A percentile compares a stretch with the other conserved stretches of the same genome.
phyloP scores from a whole-genome alignment of 2,329 filamentous ascomycete species.

The Colletotrichum paranaense region DNA sequence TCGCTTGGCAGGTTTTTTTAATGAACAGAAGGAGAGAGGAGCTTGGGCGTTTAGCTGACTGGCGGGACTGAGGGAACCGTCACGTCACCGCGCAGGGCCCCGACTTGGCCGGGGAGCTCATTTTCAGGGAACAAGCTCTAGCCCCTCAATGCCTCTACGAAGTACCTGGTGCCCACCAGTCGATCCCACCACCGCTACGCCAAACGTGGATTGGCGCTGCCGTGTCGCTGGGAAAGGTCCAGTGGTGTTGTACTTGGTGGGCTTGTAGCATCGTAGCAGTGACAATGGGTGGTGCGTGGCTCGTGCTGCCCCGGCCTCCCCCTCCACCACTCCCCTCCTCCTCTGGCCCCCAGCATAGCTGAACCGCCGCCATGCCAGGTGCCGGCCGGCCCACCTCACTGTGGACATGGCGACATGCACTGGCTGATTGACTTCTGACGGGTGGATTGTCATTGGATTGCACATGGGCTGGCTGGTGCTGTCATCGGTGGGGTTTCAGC shows the following conservation, averaged over 20 bases:
- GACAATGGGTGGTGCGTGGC: neutral
- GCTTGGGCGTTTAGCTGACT: constrained; percentile 21
- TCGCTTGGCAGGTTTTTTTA: constrained; percentile 35
- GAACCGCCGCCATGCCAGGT: constrained; percentile 14
- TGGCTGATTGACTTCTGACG: neutral
- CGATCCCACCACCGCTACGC: constrained; percentile 18
- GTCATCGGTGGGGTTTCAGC: constrained; percentile 34
- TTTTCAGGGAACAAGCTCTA: constrained; percentile 35
- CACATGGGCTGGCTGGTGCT: constrained; percentile 8
- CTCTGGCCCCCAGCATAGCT: neutral
- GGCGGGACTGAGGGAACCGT: constrained; percentile 6
- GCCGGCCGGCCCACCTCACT: constrained; percentile 2
- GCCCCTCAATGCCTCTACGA: constrained; percentile 1
- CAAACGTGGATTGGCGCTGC: constrained; percentile 26
- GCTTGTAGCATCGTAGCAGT: too few relatives aligned
- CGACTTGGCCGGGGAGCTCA: constrained; percentile 10
- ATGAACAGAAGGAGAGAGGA: neutral
- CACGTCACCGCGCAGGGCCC: constrained; percentile 35
- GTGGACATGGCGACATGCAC: neutral
- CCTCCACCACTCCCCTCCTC: neutral
- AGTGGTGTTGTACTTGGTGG: too few relatives aligned
- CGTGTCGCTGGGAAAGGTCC: neutral
- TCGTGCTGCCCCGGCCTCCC: constrained; percentile 15
- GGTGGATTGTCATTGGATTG: neutral
- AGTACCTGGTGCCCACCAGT: neutral